Percentiles rank a stretch among this genome's conserved stretches.
phyloP scores from a whole-genome alignment of 306 rosid genomes.

The Trifolium repens region DNA sequence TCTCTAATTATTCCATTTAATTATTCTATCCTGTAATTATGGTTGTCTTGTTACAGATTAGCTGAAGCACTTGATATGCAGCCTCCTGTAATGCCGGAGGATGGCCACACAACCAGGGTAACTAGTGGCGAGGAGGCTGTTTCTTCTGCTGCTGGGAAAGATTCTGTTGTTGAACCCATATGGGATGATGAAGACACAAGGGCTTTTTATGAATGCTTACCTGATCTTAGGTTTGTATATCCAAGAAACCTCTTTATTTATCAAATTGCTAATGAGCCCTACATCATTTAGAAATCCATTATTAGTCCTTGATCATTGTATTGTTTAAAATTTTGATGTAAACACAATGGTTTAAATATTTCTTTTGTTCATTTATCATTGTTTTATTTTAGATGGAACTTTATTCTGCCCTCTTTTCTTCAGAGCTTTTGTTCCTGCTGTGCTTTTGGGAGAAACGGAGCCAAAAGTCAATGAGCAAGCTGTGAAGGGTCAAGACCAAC shows the following conservation, averaged over 20 bases:
- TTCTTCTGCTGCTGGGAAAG: conserved; percentile 84
- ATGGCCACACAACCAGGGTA: conserved; percentile 96
- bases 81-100: conserved; percentile 99
- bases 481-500: conserved; percentile 73
- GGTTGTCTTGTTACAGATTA: conserved; percentile 60
- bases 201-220: conserved; percentile 92
- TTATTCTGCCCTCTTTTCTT: conserved; percentile 37
- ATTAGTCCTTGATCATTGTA: not conserved
- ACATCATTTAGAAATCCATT: not conserved
- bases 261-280: conserved; percentile 8
- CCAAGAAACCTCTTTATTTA: conserved; percentile 23
- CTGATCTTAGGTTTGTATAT: conserved; percentile 91
- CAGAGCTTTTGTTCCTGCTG: conserved; percentile 99
- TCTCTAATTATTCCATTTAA: conserved; percentile 19
- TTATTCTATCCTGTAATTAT: conserved; percentile 35
- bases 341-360: conserved; percentile 7
- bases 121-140: conserved; percentile 88
- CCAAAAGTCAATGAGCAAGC: conserved; percentile 80
- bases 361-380: conserved; percentile 25
- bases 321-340: conserved; percentile 32
- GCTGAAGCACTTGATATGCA: conserved; percentile 99
- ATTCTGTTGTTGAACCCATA: conserved; percentile 77
- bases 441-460: conserved; percentile 92
- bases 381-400: conserved; percentile 30
- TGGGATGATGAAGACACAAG: conserved; percentile 99